Base-by-base conservation (phyloP, 108 stramenopile species). In the Cyclostephanos invisitatus region DNA sequence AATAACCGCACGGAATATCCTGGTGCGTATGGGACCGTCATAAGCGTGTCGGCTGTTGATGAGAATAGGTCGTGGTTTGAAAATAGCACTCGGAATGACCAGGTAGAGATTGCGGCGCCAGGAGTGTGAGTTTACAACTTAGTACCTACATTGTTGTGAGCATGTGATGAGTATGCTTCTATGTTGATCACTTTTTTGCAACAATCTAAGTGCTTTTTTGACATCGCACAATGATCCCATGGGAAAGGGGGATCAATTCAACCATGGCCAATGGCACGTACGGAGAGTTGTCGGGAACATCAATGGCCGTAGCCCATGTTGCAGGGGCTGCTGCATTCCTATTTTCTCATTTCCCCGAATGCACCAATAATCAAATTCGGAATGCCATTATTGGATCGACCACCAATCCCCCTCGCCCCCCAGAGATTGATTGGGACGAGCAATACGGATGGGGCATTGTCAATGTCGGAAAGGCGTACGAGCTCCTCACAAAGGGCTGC, bases 281-380 rank as follows among this genome's bases (percentile, higher is more conserved):
- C 40, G 17, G 51, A 57, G 53, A 70, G 44, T 51, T 40, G n/a
- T 21, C 25, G 58, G 85, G 86, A 15, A 87, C 86, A 24, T 80
- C 74, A 27, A 18, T 87, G 85, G 87, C 90, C 10, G 62, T 68
- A 4, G 87, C 90, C 21, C 90, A 91, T 47, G 89, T 93, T 14
- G 77, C 92, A 2, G 92, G 87, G 29, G 86, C 85, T 22, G 85
- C 85, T 14, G 92, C 92, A 0, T 72, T 87, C 21, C 54, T 89
- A 5, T 74, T 70, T 80, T 64, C 71, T 11, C 71, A 73, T 49
- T 78, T 71, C 59, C 88, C 88, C 22, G 55, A 77, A 27, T 82
- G 81, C 48, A 73, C 77, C 46, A 79, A 74, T 49, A 17, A 63
- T 40, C 77, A 89, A 58, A 82, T 89, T 44, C 64, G 86, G 36